Percentiles rank a stretch among this genome's conserved stretches.
phyloP scores from a whole-genome alignment of 2,329 filamentous ascomycete species.

The Tolypocladium nubicola region DNA sequence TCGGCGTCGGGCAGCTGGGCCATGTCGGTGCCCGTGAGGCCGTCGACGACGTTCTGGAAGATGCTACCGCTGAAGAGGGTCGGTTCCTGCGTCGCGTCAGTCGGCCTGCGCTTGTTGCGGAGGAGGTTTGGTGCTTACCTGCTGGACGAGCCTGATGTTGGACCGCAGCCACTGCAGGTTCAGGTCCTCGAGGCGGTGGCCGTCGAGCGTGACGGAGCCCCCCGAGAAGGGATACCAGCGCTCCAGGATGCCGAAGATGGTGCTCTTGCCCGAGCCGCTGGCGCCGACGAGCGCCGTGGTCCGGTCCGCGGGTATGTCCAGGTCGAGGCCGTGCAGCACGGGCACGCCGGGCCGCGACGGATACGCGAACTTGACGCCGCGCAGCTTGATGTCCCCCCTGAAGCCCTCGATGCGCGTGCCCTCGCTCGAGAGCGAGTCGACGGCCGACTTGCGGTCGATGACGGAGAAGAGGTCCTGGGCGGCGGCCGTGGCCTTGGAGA shows the following conservation, averaged over 20 bases:
- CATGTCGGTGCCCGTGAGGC: conserved; percentile 28
- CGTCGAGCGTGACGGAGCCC: conserved; percentile 35
- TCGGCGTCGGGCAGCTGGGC: conserved; percentile 27
- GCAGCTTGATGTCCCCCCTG: conserved; percentile 35
- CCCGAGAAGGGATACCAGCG: conserved; percentile 45
- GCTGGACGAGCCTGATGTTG: conserved; percentile 40
- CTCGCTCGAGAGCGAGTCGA: conserved; percentile 29
- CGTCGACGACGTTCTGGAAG: conserved; percentile 40
- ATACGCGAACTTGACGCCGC: conserved; percentile 41
- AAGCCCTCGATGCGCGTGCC: conserved; percentile 20
- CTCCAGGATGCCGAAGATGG: conserved; percentile 45
- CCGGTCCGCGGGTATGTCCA: conserved; percentile 33
- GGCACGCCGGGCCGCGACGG: conserved; percentile 41
- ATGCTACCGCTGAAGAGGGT: conserved; percentile 42
- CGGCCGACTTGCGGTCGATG: conserved; percentile 31
- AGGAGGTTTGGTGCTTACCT: conserved; percentile 9
- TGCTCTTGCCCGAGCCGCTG: conserved; percentile 49
- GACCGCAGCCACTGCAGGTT: conserved; percentile 42
- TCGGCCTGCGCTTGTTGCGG: no score
- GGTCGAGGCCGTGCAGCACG: conserved; percentile 30
- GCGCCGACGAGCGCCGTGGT: conserved; percentile 46
- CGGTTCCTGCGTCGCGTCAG: conserved; percentile 28
- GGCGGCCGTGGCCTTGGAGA: conserved; percentile 35
- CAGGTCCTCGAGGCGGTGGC: conserved; percentile 27
- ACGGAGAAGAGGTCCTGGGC: conserved; percentile 35